A percentile compares a stretch with the other conserved stretches of the same genome.
phyloP scores from a whole-genome alignment of 139 green algal species.

The Chlamydomonas incerta region DNA sequence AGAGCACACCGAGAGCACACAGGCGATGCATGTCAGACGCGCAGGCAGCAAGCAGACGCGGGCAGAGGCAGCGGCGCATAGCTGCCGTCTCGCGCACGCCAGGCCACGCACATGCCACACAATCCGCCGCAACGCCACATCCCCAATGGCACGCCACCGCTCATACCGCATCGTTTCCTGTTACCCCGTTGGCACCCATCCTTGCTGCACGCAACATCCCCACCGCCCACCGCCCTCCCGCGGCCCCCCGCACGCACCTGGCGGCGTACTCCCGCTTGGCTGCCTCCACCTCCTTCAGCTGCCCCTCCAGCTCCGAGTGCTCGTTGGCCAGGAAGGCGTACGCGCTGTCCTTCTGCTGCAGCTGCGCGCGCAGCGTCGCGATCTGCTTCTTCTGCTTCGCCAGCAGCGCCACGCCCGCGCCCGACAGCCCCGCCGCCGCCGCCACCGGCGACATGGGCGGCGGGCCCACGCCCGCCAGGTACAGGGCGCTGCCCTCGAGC shows the following conservation, averaged over 20 bases:
- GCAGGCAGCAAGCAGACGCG: too few species aligned
- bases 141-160: too few species aligned
- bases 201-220: too few species aligned
- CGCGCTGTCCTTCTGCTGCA: slow-evolving; percentile 40
- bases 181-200: too few species aligned
- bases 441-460: slow-evolving; percentile 29
- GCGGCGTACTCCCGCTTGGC: slow-evolving; percentile 56
- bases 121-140: too few species aligned
- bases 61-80: too few species aligned
- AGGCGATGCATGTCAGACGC: too few species aligned
- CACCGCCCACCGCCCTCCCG: background rate
- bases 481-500: background rate
- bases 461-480: slow-evolving; percentile 12
- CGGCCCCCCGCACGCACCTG: background rate
- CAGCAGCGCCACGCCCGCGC: slow-evolving; percentile 28
- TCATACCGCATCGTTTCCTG: too few species aligned
- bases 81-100: too few species aligned
- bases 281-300: slow-evolving; percentile 55
- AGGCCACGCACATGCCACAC: too few species aligned
- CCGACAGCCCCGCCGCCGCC: slow-evolving; percentile 23
- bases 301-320: slow-evolving; percentile 48
- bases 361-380: slow-evolving; percentile 2
- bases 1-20: too few species aligned
- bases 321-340: slow-evolving; percentile 43
- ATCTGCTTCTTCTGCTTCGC: slow-evolving; percentile 31